Evolutionary conservation across 805 yeast species (phyloP).

Genomic region (Starmera caribaea): DNA sequence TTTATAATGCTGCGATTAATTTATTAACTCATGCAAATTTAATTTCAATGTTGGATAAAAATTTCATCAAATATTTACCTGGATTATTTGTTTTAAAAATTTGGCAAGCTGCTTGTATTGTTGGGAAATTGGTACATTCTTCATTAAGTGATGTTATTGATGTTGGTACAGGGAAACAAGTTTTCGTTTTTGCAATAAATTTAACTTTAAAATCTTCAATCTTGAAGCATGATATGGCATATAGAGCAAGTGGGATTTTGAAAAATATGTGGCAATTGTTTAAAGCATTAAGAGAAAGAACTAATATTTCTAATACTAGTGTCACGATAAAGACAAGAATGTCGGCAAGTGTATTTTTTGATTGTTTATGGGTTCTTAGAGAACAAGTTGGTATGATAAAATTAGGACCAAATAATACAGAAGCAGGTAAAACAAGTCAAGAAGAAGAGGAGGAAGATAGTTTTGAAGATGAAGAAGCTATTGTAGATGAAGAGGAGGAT

Average conservation of each 20-base stretch:
- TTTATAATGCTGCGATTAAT: slow-evolving; percentile 72
- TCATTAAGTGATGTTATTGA: slow-evolving; percentile 60
- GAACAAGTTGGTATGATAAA: slow-evolving; percentile 84
- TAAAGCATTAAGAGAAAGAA: slow-evolving; percentile 50
- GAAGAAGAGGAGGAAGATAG: slow-evolving; percentile 4
- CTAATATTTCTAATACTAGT: slow-evolving; percentile 23
- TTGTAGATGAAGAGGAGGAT: slow-evolving; percentile 19
- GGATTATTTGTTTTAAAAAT: slow-evolving; percentile 71
- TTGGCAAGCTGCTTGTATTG: slow-evolving; percentile 88
- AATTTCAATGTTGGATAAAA: slow-evolving; percentile 48
- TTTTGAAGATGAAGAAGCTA: slow-evolving; percentile 13
- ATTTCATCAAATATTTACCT: slow-evolving; percentile 71
- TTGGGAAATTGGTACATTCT: slow-evolving; percentile 72
- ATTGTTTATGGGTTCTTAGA: slow-evolving; percentile 73
- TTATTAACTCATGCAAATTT: slow-evolving; percentile 57
- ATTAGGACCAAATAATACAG: slow-evolving; percentile 25
- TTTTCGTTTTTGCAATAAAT: slow-evolving; percentile 57
- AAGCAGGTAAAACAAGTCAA: slow-evolving; percentile 17
- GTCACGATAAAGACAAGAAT: slow-evolving; percentile 71
- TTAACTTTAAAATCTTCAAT: slow-evolving; percentile 74
- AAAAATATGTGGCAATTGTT: slow-evolving; percentile 87
- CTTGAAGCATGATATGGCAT: slow-evolving; percentile 85
- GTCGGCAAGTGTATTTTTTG: slow-evolving; percentile 91
- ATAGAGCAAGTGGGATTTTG: slow-evolving; percentile 90
- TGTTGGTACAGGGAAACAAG: slow-evolving; percentile 56